Evolutionary conservation across 441 rosid genomes (phyloP).

Genomic region (Heliophila coronopifolia): DNA sequence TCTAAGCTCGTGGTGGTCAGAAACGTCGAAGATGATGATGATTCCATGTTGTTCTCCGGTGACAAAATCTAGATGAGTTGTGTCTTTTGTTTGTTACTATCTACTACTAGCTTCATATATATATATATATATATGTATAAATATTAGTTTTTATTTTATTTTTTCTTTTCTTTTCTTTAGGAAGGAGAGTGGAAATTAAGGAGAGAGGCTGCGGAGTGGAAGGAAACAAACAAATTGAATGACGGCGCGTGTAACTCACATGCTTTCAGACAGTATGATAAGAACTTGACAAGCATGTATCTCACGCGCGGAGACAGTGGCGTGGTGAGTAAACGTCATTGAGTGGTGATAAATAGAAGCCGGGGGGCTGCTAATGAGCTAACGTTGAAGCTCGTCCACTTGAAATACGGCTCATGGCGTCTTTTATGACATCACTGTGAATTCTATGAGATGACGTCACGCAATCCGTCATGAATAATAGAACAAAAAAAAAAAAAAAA

Average conservation of each 20-base stretch:
- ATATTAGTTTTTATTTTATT: too few species aligned
- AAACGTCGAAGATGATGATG: conserved; percentile 22
- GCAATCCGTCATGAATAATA: neutral
- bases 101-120: neutral
- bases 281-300: too few species aligned
- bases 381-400: conserved; percentile 26
- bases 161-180: neutral
- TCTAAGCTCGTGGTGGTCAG: conserved; percentile 17
- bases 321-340: neutral
- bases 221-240: neutral
- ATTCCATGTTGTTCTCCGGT: conserved; percentile 13
- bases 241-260: conserved; percentile 18
- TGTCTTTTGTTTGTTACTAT: neutral
- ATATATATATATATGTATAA: neutral
- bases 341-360: conserved; percentile 12
- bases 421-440: conserved; percentile 2
- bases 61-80: conserved; percentile 9
- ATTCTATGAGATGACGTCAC: conserved; percentile 11
- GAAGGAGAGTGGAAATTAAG: conserved; percentile 25
- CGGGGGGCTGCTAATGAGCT: conserved; percentile 17
- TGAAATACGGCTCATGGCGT: neutral
- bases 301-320: neutral
- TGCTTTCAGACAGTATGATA: too few species aligned
- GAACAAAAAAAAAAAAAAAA: too few species aligned
- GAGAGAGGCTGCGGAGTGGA: neutral